Base-by-base conservation (phyloP, 192 early-diverging fungal genomes). In the Coemansia sp. region DNA sequence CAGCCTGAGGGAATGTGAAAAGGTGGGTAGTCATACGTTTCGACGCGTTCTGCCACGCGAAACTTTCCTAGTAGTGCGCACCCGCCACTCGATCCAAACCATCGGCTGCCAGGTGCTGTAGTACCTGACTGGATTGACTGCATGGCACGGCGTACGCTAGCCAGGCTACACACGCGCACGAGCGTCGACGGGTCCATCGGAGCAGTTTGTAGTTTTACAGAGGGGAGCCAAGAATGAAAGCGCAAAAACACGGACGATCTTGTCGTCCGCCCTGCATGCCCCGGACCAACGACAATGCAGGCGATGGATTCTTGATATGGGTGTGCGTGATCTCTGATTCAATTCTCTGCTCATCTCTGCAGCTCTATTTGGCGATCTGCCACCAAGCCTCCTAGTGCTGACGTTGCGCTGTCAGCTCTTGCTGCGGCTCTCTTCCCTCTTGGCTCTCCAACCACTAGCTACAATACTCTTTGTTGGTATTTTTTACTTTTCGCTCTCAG, bases 21-120 rank as follows among this genome's bases (percentile, higher is more conserved):
- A 2, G 74, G 74, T 2, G 64, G 50, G 9, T 12, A 4, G n/a
- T 52, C 22, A 39, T 65, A 62, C 15, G 61, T 60, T 53, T 76
- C 74, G 10, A 64, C 40, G 2, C 55, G 64, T n/a, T 62, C 59
- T 13, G 69, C 69, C n/a, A 76, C 74, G 18, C 74, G 40, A 60
- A 76, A 62, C 1, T 39, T 43, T 15, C 74, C 74, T 35, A 76
- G 15, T 24, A 76, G 65, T 15, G 65, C 74, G 15, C 30, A 40
- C 16, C 74, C 69, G 32, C 30, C 61, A 39, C 41, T 34, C 5
- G 68, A 56, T n/a, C 35, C 22, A 67, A 41, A 59, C 11, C 53
- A 56, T 16, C 15, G 53, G 53, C 53, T 30, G 27, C 15, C 16
- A n/a, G 53, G 53, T 24, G 37, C 4, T 30, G 29, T 20, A 3